These are phyloP conservation scores for maize (Zea mays) DNA, from an alignment of 176 grass and related monocot species.

Conservation along the genomic window DNA sequence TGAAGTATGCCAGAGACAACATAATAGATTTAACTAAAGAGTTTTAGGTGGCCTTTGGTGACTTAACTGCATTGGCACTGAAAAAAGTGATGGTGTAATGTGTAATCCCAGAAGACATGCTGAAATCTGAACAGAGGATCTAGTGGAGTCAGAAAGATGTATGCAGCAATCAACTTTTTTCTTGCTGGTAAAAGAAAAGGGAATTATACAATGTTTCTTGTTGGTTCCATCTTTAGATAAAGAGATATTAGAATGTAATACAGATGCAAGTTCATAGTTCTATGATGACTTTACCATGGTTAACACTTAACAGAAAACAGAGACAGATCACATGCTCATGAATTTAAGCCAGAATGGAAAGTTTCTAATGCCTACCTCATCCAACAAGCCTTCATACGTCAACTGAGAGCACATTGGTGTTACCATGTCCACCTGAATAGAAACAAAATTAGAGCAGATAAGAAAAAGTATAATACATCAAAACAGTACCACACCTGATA, in stretches of 20 bases:
- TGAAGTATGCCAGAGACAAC: conserved; percentile 3
- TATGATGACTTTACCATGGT: background rate
- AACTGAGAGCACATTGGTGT: conserved; percentile 97
- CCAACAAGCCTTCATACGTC: conserved; percentile 94
- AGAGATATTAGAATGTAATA: background rate
- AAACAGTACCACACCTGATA: conserved; percentile 3
- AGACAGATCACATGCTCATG: background rate
- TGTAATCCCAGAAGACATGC: background rate
- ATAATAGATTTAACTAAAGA: conserved; percentile 17
- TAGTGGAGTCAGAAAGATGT: conserved; percentile 16
- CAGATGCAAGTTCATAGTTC: background rate
- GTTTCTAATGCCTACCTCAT: conserved; percentile 64
- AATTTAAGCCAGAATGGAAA: conserved; percentile 1
- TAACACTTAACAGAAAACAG: conserved; percentile 28
- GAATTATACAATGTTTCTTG: background rate
- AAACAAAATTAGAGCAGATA: conserved; percentile 15
- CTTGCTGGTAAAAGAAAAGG: background rate
- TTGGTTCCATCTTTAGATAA: background rate
- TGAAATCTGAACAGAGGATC: conserved; percentile 17
- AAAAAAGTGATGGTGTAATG: background rate
- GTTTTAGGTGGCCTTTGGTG: background rate
- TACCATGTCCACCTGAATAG: conserved; percentile 88
- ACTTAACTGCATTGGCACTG: background rate
- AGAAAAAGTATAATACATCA: conserved; percentile 18
- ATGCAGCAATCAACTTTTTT: conserved; percentile 1